A percentile compares a stretch with the other conserved stretches of the same genome.
phyloP scores from a whole-genome alignment of 805 yeast species.

The Saturnispora serradocipensis region DNA sequence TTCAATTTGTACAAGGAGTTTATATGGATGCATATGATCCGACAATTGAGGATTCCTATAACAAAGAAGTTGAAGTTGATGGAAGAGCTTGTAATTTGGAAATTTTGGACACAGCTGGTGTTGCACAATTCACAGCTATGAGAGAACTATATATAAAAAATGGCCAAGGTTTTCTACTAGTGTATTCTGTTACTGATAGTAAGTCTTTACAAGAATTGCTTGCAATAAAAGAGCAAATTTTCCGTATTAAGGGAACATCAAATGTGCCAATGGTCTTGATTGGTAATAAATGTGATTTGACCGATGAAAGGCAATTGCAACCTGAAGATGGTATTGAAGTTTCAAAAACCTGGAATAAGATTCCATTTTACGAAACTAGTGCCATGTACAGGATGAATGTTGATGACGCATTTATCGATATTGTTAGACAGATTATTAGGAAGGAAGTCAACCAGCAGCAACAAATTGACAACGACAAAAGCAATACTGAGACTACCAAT shows the following conservation, averaged over 20 bases:
- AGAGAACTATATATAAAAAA: constrained; percentile 79
- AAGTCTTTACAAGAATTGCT: constrained; percentile 67
- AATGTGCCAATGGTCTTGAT: constrained; percentile 83
- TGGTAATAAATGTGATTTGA: constrained; percentile 86
- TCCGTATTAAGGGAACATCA: constrained; percentile 67
- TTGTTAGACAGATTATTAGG: constrained; percentile 81
- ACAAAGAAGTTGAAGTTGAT: constrained; percentile 82
- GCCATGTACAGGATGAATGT: constrained; percentile 88
- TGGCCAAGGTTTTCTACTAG: constrained; percentile 65
- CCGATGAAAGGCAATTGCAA: constrained; percentile 61
- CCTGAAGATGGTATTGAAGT: constrained; percentile 78
- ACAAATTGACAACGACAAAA: constrained; percentile 5
- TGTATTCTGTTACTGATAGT: constrained; percentile 51
- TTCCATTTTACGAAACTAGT: constrained; percentile 87
- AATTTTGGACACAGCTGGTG: constrained; percentile 58
- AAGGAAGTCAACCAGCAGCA: constrained; percentile 39
- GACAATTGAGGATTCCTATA: constrained; percentile 91
- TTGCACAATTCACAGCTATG: constrained; percentile 92
- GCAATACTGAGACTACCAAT: not conserved
- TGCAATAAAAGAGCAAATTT: constrained; percentile 74
- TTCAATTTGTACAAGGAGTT: constrained; percentile 84
- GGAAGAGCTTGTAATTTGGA: constrained; percentile 82
- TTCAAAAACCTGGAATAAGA: constrained; percentile 79
- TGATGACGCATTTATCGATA: constrained; percentile 82
- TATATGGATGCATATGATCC: constrained; percentile 92